Base-by-base conservation (phyloP, 768 basidiomycete genomes). In the Asterophora lycoperdoides region DNA sequence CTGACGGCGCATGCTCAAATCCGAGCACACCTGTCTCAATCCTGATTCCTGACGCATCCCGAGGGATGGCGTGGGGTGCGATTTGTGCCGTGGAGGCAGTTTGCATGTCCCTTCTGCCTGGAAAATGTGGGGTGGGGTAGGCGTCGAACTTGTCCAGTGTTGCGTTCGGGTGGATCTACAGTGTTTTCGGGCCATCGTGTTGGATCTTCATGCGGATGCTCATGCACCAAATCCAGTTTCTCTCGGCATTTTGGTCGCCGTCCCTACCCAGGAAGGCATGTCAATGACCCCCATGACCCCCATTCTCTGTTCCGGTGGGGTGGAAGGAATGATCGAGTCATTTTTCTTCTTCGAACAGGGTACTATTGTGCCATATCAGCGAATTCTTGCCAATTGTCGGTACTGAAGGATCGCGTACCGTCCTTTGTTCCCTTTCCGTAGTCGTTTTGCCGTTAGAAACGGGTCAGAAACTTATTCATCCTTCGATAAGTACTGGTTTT, bases 61-160 rank as follows among this genome's bases (percentile, higher is more conserved):
- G 37, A 19, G 35, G 39, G 5, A 32, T 19, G 2, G 14, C 35
- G 9, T 51, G 50, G 50, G 36, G 43, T 26, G 26, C 30, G 2
- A 36, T 51, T 13, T 51, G 50, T 26, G 44, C 44, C 2, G 37
- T 41, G 3, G 50, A 51, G 20, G 9, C 44, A 2, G 39, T 36
- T 10, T 45, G 50, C 20, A 45, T 51, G 44, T 38, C 13, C 13
- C 20, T n/a, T 46, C 19, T 15, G 37, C 18, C 8, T 51, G 29
- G 44, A 44, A 41, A 36, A 51, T 41, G 33, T 51, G n/a, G 44
- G 44, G 2, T 51, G 50, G 50, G 44, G 2, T 51, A 44, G 50
- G 44, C 50, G 30, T 39, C 50, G n/a, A 51, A 51, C 17, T 8
- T 51, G 13, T 46, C 30, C 20, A 44, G 50, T 14, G 50, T 46